phyloP scores from a whole-genome alignment of 768 basidiomycete genomes.

The Boletus reticuloceps region DNA sequence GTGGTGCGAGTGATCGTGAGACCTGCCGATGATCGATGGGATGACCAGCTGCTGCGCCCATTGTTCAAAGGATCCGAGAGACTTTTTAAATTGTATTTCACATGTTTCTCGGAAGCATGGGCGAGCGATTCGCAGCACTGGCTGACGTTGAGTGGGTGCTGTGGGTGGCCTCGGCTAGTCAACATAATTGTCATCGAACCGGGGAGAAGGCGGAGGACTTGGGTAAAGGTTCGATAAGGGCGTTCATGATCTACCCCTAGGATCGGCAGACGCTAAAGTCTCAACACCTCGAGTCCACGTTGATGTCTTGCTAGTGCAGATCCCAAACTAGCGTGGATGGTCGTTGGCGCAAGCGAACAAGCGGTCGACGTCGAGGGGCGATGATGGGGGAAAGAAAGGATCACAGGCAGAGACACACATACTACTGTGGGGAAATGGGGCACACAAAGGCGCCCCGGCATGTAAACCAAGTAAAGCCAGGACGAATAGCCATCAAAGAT shows the following conservation, averaged over 20 bases:
- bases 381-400: background rate
- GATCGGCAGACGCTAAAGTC: background rate
- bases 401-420: too few species aligned
- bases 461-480: background rate
- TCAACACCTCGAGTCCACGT: background rate
- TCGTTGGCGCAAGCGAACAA: background rate
- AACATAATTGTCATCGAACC: background rate
- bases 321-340: background rate
- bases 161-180: background rate
- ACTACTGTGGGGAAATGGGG: background rate
- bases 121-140: too few species aligned
- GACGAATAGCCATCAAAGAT: constrained; percentile 6
- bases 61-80: background rate
- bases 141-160: too few species aligned
- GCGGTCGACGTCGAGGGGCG: background rate
- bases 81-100: background rate
- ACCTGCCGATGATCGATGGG: background rate
- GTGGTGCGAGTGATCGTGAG: background rate
- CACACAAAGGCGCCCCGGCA: background rate
- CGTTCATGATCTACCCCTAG: background rate
- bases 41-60: background rate
- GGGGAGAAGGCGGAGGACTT: background rate
- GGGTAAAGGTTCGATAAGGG: background rate
- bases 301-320: background rate
- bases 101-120: background rate